These are phyloP conservation scores for Neurospora intermedia DNA, from an alignment of 495 filamentous ascomycete species.

Conservation along the genomic window DNA sequence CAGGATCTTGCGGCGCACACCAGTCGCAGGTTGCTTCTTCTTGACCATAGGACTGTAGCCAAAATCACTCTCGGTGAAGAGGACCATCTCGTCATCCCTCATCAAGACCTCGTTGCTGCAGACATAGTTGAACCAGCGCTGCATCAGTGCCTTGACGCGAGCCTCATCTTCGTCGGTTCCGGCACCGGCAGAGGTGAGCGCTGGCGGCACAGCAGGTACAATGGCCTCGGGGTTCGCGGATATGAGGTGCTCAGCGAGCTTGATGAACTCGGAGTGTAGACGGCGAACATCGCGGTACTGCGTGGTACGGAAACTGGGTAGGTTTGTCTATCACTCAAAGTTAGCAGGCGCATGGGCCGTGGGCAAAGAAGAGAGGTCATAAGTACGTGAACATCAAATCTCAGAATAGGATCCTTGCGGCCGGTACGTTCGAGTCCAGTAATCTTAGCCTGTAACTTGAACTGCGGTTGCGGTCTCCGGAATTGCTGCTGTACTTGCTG, in stretches of 20 bases:
- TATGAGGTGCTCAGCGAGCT: slow-evolving; percentile 87
- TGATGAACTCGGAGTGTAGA: slow-evolving; percentile 89
- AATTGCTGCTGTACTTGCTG: slow-evolving; percentile 37
- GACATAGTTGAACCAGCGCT: slow-evolving; percentile 90
- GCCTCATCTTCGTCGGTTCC: slow-evolving; percentile 95
- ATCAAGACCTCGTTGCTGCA: slow-evolving; percentile 87
- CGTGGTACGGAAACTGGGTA: slow-evolving; percentile 92
- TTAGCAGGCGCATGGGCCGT: slow-evolving; percentile 1
- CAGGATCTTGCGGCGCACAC: slow-evolving; percentile 83
- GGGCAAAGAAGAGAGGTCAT: slow-evolving; percentile 23
- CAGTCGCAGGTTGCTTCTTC: slow-evolving; percentile 94
- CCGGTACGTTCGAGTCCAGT: slow-evolving; percentile 86
- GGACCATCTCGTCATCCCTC: slow-evolving; percentile 88
- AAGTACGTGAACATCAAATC: slow-evolving; percentile 99
- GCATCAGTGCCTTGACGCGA: slow-evolving; percentile 77
- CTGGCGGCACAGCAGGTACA: slow-evolving; percentile 92
- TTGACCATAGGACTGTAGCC: slow-evolving; percentile 93
- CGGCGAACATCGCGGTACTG: slow-evolving; percentile 96
- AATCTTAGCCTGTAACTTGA: slow-evolving; percentile 87
- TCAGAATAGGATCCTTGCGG: slow-evolving; percentile 86
- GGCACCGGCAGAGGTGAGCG: slow-evolving; percentile 83
- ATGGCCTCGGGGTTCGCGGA: slow-evolving; percentile 93
- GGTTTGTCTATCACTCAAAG: slow-evolving; percentile 63
- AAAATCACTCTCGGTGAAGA: slow-evolving; percentile 97
- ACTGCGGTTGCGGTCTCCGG: slow-evolving; percentile 48